Base-by-base conservation (phyloP, 2,329 filamentous ascomycete genomes). In the Intubia oerlemansii region DNA sequence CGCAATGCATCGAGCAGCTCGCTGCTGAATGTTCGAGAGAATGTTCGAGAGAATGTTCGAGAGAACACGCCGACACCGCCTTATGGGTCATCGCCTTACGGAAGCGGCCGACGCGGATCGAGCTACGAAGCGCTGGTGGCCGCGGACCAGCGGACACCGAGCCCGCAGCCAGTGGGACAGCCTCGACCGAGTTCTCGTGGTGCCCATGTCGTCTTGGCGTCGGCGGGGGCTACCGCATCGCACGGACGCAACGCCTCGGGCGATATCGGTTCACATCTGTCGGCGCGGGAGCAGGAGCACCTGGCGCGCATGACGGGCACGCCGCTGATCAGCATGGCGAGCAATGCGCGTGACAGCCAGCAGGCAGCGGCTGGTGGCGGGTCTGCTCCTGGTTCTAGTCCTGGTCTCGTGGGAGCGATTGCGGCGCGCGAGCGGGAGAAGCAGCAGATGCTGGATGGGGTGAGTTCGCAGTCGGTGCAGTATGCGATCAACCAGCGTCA, bases 201-300 rank as follows among this genome's bases (percentile, higher is more conserved):
- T 9, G 58, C 70, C 8, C 57, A 53, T 23, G 46, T 49, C 4
- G 44, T 62, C 32, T 48, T 74, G 17, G 51, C n/a, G n/a, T n/a
- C n/a, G n/a, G n/a, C n/a, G n/a, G n/a, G n/a, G n/a, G n/a, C n/a
- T n/a, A n/a, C n/a, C n/a, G n/a, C 54, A 27, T 23, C 14, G 10
- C 23, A 31, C 5, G 17, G 15, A 10, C 27, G 30, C 7, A 28
- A 17, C 16, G 14, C 18, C 7, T 48, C 27, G 2, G 17, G 14
- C 5, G 49, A 53, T 16, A 29, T 42, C 25, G 56, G 42, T 15
- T 58, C 63, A 0, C 65, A 73, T 32, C 57, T 92, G n/a, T 82
- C 78, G 13, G 82, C 82, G 12, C 68, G 76, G 11, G 82, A 92
- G 48, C 82, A 90, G 46, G 80, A 90, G 49, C 75, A 90, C 39